Evolutionary conservation across 2,329 filamentous ascomycete species (phyloP).

Genomic region (Teratosphaeriaceae sp.): DNA sequence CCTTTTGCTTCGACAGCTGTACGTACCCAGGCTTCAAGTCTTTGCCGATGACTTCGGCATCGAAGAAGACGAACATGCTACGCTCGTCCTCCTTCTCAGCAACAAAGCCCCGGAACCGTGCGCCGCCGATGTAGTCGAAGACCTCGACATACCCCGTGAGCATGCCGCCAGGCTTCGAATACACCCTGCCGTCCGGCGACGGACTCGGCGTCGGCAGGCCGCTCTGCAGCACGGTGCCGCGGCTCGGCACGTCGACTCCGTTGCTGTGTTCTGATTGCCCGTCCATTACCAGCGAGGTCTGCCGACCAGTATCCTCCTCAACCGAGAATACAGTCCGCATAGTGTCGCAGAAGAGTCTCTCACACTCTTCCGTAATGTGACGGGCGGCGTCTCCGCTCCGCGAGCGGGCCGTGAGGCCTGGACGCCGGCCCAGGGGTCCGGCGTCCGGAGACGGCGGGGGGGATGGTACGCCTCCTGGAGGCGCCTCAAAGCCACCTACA

Average conservation of each 20-base stretch:
- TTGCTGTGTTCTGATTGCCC: constrained; percentile 40
- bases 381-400: constrained; percentile 82
- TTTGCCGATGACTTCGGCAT: constrained; percentile 61
- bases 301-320: constrained; percentile 74
- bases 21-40: constrained; percentile 84
- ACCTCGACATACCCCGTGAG: constrained; percentile 66
- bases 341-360: constrained; percentile 99
- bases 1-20: neutral
- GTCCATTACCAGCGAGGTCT: constrained; percentile 84
- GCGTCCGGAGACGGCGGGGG: constrained; percentile 70
- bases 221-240: constrained; percentile 18
- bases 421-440: constrained; percentile 16
- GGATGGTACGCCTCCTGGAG: constrained; percentile 70
- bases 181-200: constrained; percentile 26
- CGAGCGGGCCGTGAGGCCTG: constrained; percentile 22
- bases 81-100: constrained; percentile 62
- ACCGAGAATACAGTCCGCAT: constrained; percentile 90
- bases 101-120: constrained; percentile 81
- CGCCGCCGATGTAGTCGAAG: constrained; percentile 82
- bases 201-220: constrained; percentile 31
- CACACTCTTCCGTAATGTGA: constrained; percentile 98
- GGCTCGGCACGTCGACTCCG: constrained; percentile 14
- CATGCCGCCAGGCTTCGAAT: constrained; percentile 16
- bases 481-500: constrained; percentile 87
- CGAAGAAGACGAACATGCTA: constrained; percentile 84